These are phyloP conservation scores for Macrolepiota fuliginosa DNA, from an alignment of 768 basidiomycete genomes.

Conservation along the genomic window DNA sequence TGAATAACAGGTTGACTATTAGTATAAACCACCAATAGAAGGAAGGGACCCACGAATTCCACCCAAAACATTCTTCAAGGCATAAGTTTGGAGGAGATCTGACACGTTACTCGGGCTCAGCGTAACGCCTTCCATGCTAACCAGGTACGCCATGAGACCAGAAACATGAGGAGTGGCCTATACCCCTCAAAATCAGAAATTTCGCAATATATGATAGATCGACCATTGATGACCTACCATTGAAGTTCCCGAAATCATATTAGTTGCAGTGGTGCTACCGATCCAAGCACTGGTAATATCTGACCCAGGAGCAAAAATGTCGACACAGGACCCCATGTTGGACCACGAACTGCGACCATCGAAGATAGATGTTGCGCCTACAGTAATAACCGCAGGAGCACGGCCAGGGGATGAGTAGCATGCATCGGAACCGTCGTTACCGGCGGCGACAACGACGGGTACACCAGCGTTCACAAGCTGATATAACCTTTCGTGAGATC, in stretches of 20 bases:
- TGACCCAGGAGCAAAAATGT: constrained; percentile 40
- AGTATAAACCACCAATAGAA: neutral
- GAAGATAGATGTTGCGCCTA: constrained; percentile 34
- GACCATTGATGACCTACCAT: constrained; percentile 20
- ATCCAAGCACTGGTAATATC: constrained; percentile 30
- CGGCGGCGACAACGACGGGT: constrained; percentile 34
- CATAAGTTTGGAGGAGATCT: constrained; percentile 21
- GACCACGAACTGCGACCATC: constrained; percentile 34
- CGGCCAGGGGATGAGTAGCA: constrained; percentile 31
- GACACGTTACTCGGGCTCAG: constrained; percentile 27
- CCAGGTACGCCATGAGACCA: constrained; percentile 38
- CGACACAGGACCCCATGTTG: constrained; percentile 37
- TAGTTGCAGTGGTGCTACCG: constrained; percentile 23
- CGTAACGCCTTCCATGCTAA: constrained; percentile 26
- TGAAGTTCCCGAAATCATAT: constrained; percentile 21
- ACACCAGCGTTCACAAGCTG: constrained; percentile 28
- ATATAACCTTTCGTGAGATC: neutral
- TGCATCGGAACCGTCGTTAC: constrained; percentile 32
- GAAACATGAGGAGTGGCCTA: constrained; percentile 38
- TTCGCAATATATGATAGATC: neutral
- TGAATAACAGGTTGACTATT: neutral
- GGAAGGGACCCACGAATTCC: constrained; percentile 24
- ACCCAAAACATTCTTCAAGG: constrained; percentile 24
- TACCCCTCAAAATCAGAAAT: neutral
- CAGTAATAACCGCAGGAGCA: constrained; percentile 31